phyloP scores from a whole-genome alignment of 1,139 yeast genomes.

The Scheffersomyces illinoinensis region DNA sequence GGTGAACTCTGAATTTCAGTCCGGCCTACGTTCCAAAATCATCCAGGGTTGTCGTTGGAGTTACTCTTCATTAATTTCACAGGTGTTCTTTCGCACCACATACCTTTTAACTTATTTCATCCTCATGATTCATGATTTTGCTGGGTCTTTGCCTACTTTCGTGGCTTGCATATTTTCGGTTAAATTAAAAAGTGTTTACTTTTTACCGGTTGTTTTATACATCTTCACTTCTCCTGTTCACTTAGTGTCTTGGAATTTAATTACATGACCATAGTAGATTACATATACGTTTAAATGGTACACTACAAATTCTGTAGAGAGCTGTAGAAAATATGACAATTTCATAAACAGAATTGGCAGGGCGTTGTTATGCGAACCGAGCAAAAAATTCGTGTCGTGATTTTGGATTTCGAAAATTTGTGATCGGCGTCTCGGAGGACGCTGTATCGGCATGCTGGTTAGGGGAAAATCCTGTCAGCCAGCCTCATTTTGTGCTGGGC shows the following conservation, averaged over 20 bases:
- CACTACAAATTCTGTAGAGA: not conserved
- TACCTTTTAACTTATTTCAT: not conserved
- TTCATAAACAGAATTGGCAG: too few species aligned
- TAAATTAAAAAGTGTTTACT: not conserved
- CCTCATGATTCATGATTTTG: not conserved
- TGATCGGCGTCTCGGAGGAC: not conserved
- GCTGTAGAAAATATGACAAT: too few species aligned
- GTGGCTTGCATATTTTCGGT: not conserved
- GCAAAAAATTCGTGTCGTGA: not conserved
- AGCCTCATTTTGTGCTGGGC: not conserved
- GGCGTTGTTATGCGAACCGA: too few species aligned
- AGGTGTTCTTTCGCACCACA: not conserved
- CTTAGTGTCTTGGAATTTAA: not conserved
- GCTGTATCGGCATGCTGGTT: not conserved
- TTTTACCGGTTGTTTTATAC: not conserved
- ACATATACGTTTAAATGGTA: not conserved
- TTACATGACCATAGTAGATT: not conserved
- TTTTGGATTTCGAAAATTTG: not conserved
- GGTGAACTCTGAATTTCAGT: not conserved
- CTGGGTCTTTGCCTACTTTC: not conserved
- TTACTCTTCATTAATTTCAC: not conserved
- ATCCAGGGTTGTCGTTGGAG: not conserved
- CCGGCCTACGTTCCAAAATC: not conserved
- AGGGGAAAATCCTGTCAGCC: not conserved
- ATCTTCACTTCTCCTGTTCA: not conserved